phyloP scores from a whole-genome alignment of 768 basidiomycete genomes.

The Goffeauzyma gilvescens region DNA sequence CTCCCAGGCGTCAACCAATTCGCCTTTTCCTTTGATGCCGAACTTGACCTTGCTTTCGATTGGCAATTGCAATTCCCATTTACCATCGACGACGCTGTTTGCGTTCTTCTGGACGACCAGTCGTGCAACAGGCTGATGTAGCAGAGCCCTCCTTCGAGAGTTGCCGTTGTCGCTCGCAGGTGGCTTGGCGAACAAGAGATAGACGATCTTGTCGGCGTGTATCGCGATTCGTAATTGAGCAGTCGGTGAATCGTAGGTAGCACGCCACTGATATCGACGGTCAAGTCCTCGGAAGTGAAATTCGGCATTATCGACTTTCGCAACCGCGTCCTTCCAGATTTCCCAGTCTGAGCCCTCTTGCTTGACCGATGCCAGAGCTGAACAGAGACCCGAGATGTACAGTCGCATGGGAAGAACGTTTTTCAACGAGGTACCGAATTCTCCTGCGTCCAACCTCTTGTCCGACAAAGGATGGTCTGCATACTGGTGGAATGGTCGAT shows the following conservation, averaged over 20 bases:
- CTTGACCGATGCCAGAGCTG: slow-evolving; percentile 28
- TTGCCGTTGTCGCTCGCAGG: slow-evolving; percentile 52
- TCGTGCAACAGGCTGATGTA: slow-evolving; percentile 60
- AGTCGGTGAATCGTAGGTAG: slow-evolving; percentile 50
- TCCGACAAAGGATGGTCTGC: slow-evolving; percentile 24
- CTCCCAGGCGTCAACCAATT: slow-evolving; percentile 68
- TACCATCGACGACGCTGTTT: slow-evolving; percentile 40
- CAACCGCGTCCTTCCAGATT: slow-evolving; percentile 38
- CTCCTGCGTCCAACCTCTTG: slow-evolving; percentile 49
- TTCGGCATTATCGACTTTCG: slow-evolving; percentile 30
- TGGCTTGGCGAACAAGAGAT: slow-evolving; percentile 64
- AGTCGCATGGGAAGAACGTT: slow-evolving; percentile 73
- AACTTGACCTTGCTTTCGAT: slow-evolving; percentile 40
- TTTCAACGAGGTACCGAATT: slow-evolving; percentile 61
- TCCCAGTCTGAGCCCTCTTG: slow-evolving; percentile 41
- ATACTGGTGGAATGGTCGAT: slow-evolving; percentile 73
- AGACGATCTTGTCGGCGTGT: slow-evolving; percentile 58
- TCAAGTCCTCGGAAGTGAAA: slow-evolving; percentile 69
- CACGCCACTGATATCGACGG: slow-evolving; percentile 75
- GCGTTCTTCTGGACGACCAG: slow-evolving; percentile 33
- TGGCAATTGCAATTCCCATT: slow-evolving; percentile 67
- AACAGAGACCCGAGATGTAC: slow-evolving; percentile 38
- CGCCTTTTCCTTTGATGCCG: slow-evolving; percentile 41
- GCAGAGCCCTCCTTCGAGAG: slow-evolving; percentile 52
- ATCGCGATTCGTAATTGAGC: slow-evolving; percentile 59